Percentiles rank a stretch among this genome's conserved stretches.
These are phyloP conservation scores for Claviceps sp. DNA, from an alignment of 2,329 filamentous ascomycete genomes.

Conservation along the genomic window DNA sequence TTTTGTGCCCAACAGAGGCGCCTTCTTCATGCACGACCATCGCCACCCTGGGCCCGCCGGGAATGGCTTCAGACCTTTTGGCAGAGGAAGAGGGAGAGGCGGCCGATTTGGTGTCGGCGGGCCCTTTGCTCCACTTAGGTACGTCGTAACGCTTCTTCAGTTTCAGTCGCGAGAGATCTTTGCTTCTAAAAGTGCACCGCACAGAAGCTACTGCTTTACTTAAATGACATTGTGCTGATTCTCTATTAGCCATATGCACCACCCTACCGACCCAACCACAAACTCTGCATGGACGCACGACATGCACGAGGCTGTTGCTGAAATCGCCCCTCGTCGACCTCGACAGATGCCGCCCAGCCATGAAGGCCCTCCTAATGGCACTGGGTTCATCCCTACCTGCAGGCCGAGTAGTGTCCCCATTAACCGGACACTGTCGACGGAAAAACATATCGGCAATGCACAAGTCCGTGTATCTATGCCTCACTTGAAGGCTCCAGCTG, in stretches of 20 bases:
- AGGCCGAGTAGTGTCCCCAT: slow-evolving; percentile 49
- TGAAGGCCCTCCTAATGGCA: slow-evolving; percentile 41
- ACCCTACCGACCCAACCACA: slow-evolving; percentile 46
- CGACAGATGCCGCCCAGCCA: slow-evolving; percentile 26
- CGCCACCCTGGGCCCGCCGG: slow-evolving; percentile 62
- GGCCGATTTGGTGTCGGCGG: slow-evolving; percentile 45
- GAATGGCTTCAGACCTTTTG: slow-evolving; percentile 64
- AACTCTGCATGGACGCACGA: slow-evolving; percentile 84
- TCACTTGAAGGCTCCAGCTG: slow-evolving; percentile 55
- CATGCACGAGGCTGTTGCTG: slow-evolving; percentile 64
- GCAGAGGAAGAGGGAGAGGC: slow-evolving; percentile 50
- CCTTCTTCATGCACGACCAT: slow-evolving; percentile 96
- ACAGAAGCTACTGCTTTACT: background rate
- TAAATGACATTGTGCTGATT: slow-evolving; percentile 13
- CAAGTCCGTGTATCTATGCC: slow-evolving; percentile 73
- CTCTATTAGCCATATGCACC: slow-evolving; percentile 24
- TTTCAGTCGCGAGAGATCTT: no score
- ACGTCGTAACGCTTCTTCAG: slow-evolving; percentile 22
- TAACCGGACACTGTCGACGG: slow-evolving; percentile 69
- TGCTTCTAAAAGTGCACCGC: no score
- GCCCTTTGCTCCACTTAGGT: slow-evolving; percentile 49
- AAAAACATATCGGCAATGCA: slow-evolving; percentile 70
- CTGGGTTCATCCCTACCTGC: slow-evolving; percentile 41
- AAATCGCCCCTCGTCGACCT: slow-evolving; percentile 28
- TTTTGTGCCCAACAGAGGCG: slow-evolving; percentile 85